Percentiles rank a stretch among this genome's conserved stretches.
Conservation (phyloP, 2,329 filamentous ascomycete genomes). For the Colletotrichum acutatum region DNA sequence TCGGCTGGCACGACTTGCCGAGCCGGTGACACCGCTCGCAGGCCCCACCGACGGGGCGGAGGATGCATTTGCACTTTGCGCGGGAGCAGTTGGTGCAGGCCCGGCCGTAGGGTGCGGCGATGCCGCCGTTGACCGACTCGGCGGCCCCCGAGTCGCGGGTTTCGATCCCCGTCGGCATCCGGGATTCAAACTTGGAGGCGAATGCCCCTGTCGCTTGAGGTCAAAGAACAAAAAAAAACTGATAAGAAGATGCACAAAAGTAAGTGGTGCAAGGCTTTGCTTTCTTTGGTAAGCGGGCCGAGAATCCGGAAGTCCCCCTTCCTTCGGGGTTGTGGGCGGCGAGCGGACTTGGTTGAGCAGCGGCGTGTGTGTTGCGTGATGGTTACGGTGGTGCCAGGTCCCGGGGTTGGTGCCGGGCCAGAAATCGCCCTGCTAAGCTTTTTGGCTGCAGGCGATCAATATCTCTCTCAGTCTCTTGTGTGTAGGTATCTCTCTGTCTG, state of each 20-base stretch:
- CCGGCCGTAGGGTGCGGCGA: slow-evolving; percentile 51
- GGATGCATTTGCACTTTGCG: slow-evolving; percentile 58
- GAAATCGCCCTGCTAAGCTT: background rate
- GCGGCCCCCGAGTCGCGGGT: slow-evolving; percentile 16
- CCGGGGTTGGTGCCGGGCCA: background rate
- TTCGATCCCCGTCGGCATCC: slow-evolving; percentile 25
- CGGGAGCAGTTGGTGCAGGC: slow-evolving; percentile 54
- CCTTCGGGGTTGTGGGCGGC: background rate
- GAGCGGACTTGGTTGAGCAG: slow-evolving; percentile 2
- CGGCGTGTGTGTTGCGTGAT: background rate
- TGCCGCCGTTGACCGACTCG: slow-evolving; percentile 18
- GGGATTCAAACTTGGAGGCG: slow-evolving; percentile 8
- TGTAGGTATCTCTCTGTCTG: background rate
- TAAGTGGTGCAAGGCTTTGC: background rate
- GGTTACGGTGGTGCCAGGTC: background rate
- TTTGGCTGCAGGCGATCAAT: background rate
- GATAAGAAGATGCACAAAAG: no score
- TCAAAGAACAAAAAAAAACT: no score
- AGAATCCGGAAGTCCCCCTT: background rate
- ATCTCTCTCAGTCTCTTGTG: background rate
- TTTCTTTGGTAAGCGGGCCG: slow-evolving; percentile 1
- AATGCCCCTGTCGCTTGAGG: background rate
- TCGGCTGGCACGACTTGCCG: slow-evolving; percentile 52
- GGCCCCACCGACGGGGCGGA: slow-evolving; percentile 41
- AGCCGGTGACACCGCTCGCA: slow-evolving; percentile 56